phyloP scores from a whole-genome alignment of 1,284 basidiomycete genomes.

The Takashimella tepidaria region DNA sequence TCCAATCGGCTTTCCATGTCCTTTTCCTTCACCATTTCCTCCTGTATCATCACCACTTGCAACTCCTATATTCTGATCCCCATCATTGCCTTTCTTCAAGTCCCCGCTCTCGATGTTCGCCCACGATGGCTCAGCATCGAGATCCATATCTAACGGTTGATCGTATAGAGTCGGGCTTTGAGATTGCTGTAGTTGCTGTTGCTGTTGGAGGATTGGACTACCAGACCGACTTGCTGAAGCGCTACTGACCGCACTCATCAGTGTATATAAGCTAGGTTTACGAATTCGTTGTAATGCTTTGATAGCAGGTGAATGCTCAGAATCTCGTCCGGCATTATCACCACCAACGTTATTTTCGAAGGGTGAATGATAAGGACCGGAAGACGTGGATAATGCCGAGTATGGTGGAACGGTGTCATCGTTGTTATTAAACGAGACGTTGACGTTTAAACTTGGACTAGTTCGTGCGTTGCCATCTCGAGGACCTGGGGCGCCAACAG shows the following conservation, averaged over 20 bases:
- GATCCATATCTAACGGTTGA: conserved; percentile 16
- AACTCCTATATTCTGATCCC: background rate
- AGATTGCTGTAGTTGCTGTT: background rate
- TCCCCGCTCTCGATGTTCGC: background rate
- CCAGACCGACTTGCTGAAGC: background rate
- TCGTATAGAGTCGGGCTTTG: conserved; percentile 22
- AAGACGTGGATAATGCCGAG: background rate
- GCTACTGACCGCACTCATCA: conserved; percentile 12
- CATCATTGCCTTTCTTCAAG: background rate
- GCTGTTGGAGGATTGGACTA: background rate
- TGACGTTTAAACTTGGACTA: background rate
- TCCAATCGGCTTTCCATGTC: too few relatives aligned
- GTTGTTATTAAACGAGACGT: background rate
- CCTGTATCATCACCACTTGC: too few relatives aligned
- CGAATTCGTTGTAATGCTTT: conserved; percentile 22
- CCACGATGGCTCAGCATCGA: background rate
- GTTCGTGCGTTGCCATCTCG: background rate
- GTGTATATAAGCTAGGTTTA: conserved; percentile 25
- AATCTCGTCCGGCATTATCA: background rate
- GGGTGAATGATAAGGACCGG: background rate
- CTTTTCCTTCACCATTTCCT: too few relatives aligned
- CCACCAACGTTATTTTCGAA: background rate
- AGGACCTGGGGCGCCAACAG: background rate
- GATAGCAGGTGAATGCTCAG: conserved; percentile 8
- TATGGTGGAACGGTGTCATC: background rate